Percentiles rank a stretch among this genome's conserved stretches.
Conservation (phyloP, 129 eudicot genomes). For the Arctium minus region DNA sequence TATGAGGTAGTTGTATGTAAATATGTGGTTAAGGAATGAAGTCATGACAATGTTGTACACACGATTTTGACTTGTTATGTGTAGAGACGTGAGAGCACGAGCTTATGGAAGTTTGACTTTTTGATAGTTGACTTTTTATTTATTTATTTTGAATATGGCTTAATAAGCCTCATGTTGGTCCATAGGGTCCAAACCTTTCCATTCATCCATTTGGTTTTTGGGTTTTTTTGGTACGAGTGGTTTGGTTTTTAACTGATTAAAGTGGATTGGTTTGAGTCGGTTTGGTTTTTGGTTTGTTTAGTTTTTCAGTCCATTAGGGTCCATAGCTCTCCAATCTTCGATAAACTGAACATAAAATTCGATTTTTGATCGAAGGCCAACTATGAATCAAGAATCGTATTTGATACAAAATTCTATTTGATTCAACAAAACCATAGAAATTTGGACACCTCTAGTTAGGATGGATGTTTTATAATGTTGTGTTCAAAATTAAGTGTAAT, state of each 20-base stretch:
- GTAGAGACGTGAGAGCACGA: slow-evolving; percentile 52
- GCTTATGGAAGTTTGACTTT: slow-evolving; percentile 17
- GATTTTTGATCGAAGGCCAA: too few species aligned
- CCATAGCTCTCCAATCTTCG: too few species aligned
- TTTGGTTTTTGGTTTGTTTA: too few species aligned
- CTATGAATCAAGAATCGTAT: too few species aligned
- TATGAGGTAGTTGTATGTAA: slow-evolving; percentile 7
- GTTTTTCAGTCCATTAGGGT: too few species aligned
- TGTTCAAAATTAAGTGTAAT: too few species aligned
- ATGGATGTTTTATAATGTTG: too few species aligned
- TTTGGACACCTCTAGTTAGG: too few species aligned
- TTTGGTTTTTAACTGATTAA: background rate
- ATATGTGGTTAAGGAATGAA: background rate
- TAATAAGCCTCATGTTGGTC: too few species aligned
- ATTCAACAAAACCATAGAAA: too few species aligned
- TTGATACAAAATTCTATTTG: too few species aligned
- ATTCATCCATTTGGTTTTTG: background rate
- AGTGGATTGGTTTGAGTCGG: background rate
- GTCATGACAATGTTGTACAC: slow-evolving; percentile 28
- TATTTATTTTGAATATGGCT: background rate
- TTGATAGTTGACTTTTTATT: background rate
- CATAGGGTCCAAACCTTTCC: background rate
- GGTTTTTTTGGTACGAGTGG: background rate
- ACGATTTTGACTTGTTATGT: slow-evolving; percentile 32
- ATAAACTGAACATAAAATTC: too few species aligned